Evolutionary conservation across 108 stramenopile species (phyloP).

Genomic region (Seminavis robusta): DNA sequence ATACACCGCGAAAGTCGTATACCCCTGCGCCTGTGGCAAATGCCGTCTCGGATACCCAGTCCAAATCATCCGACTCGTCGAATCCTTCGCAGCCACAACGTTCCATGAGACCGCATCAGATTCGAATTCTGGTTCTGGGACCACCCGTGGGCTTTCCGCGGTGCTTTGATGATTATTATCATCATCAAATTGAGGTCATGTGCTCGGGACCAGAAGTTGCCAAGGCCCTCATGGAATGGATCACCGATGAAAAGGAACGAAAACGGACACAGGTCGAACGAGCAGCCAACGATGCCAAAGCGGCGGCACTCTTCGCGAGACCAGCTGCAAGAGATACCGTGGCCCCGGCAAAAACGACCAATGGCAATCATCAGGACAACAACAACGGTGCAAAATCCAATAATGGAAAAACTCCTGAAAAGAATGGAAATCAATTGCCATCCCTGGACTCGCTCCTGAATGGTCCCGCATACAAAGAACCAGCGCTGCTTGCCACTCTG

Average conservation of each 20-base stretch:
- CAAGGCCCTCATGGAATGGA: conserved; percentile 44
- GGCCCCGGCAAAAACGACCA: not conserved
- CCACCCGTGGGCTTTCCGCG: conserved; percentile 57
- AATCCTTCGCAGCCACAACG: not conserved
- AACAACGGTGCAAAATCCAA: conserved; percentile 4
- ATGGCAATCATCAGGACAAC: not conserved
- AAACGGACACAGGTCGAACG: conserved; percentile 49
- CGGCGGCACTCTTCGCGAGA: conserved; percentile 12
- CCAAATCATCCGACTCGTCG: not conserved
- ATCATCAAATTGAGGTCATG: conserved; percentile 67
- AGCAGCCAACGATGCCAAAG: conserved; percentile 43
- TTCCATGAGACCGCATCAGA: conserved; percentile 18
- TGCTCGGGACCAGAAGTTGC: conserved; percentile 60
- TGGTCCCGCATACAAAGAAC: too few relatives aligned
- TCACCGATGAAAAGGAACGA: conserved; percentile 37
- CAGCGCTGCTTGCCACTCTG: too few relatives aligned
- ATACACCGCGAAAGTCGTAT: too few relatives aligned
- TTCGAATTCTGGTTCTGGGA: conserved; percentile 60
- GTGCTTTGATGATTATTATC: conserved; percentile 62
- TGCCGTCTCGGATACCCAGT: not conserved
- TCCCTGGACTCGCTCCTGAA: not conserved
- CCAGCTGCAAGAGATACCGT: not conserved
- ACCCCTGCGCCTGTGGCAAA: not conserved
- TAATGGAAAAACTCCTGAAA: not conserved
- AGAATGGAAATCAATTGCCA: not conserved